Conservation (phyloP, 768 basidiomycete species). For the Boletus subparvulus region DNA sequence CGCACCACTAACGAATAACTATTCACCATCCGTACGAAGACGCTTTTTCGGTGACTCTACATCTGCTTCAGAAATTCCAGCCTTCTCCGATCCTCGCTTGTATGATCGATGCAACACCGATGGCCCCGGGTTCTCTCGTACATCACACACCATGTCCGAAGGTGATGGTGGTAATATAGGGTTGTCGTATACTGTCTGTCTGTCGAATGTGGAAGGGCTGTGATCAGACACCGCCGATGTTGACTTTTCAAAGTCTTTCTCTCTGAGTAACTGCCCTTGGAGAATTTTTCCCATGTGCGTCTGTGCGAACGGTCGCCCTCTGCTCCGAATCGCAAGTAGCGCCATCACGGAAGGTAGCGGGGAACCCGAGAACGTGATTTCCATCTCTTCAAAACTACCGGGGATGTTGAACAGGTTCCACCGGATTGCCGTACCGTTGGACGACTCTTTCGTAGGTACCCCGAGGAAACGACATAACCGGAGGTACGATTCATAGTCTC, state of each 20-base stretch:
- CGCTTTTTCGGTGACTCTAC: not conserved
- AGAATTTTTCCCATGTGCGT: not conserved
- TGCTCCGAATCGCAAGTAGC: not conserved
- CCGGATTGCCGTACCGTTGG: not conserved
- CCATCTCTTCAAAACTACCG: not conserved
- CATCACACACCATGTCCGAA: no score
- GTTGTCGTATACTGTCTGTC: not conserved
- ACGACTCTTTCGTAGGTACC: no score
- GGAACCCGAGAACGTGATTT: not conserved
- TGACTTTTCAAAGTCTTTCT: not conserved
- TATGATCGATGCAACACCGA: not conserved
- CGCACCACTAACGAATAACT: no score
- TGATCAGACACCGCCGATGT: not conserved
- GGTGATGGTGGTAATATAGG: no score
- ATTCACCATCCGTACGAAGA: not conserved
- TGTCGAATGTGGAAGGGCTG: no score
- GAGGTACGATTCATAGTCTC: constrained; percentile 20
- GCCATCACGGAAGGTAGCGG: not conserved
- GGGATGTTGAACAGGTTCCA: not conserved
- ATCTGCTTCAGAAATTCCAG: not conserved
- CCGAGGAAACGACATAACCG: constrained; percentile 24
- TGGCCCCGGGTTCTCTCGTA: not conserved
- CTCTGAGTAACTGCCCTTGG: not conserved
- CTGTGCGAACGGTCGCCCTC: not conserved
- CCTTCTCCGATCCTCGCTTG: not conserved